A percentile compares a stretch with the other conserved stretches of the same genome.
Conservation (phyloP, 225 moss, liverwort and hornwort genomes). For the Pleurozium schreberi region DNA sequence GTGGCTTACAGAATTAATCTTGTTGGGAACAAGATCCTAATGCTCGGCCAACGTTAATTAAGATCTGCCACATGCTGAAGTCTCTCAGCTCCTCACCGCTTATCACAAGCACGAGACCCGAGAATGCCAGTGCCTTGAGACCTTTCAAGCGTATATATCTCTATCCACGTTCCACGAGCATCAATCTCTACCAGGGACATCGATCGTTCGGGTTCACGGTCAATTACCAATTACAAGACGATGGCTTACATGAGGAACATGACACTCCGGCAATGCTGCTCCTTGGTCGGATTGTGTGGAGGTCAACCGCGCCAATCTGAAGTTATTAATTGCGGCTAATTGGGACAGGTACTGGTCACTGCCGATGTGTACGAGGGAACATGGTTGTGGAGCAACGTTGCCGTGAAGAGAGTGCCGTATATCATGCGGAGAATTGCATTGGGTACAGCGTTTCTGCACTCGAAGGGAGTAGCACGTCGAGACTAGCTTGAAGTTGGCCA, state of each 20-base stretch:
- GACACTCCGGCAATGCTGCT: background rate
- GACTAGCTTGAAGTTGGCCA: background rate
- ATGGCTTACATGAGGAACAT: background rate
- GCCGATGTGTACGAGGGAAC: background rate
- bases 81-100: background rate
- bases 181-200: background rate
- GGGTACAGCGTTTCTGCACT: slow-evolving; percentile 3
- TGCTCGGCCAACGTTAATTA: background rate
- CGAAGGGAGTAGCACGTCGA: background rate
- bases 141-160: background rate
- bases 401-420: slow-evolving; percentile 1
- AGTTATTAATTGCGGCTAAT: background rate
- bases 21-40: background rate
- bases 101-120: background rate
- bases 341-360: background rate
- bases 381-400: background rate
- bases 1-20: background rate
- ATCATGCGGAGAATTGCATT: background rate
- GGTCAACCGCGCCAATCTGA: background rate
- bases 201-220: no score
- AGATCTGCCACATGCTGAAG: background rate
- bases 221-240: no score
- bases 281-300: background rate
- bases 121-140: background rate
- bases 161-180: no score